phyloP scores from a whole-genome alignment of 768 basidiomycete species.

The Lentinula aciculospora region DNA sequence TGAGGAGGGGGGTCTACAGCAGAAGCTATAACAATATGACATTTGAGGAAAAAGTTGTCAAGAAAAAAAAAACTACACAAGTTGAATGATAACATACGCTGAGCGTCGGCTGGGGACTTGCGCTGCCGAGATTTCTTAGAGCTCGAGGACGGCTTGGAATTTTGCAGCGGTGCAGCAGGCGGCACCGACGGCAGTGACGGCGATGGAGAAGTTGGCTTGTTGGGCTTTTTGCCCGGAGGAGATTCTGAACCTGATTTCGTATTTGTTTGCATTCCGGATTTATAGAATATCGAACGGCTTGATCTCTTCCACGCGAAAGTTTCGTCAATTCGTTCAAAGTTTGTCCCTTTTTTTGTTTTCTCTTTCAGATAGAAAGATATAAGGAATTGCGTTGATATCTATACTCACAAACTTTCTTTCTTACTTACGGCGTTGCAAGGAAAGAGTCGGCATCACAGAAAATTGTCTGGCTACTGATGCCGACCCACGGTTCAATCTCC shows the following conservation, averaged over 20 bases:
- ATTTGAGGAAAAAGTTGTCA: neutral
- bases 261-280: constrained; percentile 14
- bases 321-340: neutral
- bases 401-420: neutral
- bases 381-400: neutral
- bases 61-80: constrained; percentile 9
- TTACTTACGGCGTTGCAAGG: neutral
- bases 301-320: constrained; percentile 7
- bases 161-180: constrained; percentile 36
- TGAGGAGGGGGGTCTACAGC: constrained; percentile 24
- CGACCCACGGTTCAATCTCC: neutral
- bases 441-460: neutral
- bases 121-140: constrained; percentile 52
- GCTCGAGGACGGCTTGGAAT: constrained; percentile 36
- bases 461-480: neutral
- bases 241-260: constrained; percentile 34
- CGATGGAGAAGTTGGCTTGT: constrained; percentile 18
- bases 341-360: neutral
- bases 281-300: constrained; percentile 7
- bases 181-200: constrained; percentile 29
- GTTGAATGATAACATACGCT: constrained; percentile 17
- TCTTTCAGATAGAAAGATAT: neutral
- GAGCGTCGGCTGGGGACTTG: constrained; percentile 31
- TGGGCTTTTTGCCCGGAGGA: constrained; percentile 39
- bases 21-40: constrained; percentile 11